Base-by-base conservation (phyloP, 1,284 basidiomycete species). In the Sporisorium graminicola region DNA sequence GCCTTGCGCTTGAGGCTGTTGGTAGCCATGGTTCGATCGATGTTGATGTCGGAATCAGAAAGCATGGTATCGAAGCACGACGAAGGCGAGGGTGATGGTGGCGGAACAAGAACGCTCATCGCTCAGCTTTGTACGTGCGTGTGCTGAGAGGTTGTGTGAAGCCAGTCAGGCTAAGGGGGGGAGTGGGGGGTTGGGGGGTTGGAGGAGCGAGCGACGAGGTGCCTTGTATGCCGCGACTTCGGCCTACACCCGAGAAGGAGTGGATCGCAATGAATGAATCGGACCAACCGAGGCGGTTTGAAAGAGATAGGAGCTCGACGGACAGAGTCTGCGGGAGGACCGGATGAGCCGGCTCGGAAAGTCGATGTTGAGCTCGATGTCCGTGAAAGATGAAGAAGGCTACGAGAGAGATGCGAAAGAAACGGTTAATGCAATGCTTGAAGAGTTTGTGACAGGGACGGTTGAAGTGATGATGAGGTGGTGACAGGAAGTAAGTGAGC, bases 81-180 rank as follows among this genome's bases (percentile, higher is more conserved):
- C n/a, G 74, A 73, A 24, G 68, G 77, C 29, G 77, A 69, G 7
- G 77, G 73, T 3, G 73, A 76, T 22, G 77, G 77, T 13, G 77
- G 72, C 6, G 69, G 72, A 6, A 60, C 72, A 18, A 78, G 77
- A 5, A 78, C 68, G 69, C 77, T 78, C 77, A 78, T 78, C 58
- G 62, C 74, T 72, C 33, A 12, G 58, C 46, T 35, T 44, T 18
- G 49, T 54, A 31, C 43, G 3, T 18, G 37, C 37, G 37, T 5
- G 18, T 26, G 42, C 9, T 40, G 29, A 31, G 7, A 2, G 46
- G 20, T 16, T 16, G 18, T 46, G 31, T 14, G 18, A 42, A 54
- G 33, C 16, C 49, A 50, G 26, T 26, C 22, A 24, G 27, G 26
- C 5, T 47, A 7, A 13, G 27, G 26, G 18, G 27, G 47, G 26